These are phyloP conservation scores for Candida hungchunana DNA, from an alignment of 805 yeast genomes.

Conservation along the genomic window DNA sequence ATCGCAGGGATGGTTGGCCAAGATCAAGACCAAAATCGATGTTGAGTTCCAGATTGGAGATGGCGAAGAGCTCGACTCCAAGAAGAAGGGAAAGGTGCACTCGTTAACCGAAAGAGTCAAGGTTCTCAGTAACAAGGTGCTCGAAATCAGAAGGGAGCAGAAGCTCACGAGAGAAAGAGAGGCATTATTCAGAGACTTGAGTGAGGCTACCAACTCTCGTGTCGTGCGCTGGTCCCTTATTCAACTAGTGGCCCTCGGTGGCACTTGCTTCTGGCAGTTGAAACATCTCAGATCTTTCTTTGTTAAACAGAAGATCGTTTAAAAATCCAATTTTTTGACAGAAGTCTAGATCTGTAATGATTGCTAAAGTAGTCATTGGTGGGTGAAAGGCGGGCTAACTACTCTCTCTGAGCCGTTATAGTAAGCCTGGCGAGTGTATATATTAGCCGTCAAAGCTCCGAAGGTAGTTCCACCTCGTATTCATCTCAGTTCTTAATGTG, in stretches of 20 bases:
- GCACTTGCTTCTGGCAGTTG: constrained; percentile 71
- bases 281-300: constrained; percentile 71
- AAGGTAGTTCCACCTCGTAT: background rate
- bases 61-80: constrained; percentile 61
- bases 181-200: constrained; percentile 64
- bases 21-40: constrained; percentile 50
- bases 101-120: constrained; percentile 54
- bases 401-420: too few relatives aligned
- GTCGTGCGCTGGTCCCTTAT: constrained; percentile 72
- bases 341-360: too few relatives aligned
- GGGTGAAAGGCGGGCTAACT: too few relatives aligned
- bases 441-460: background rate
- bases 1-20: constrained; percentile 58
- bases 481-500: too few relatives aligned
- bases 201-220: constrained; percentile 64
- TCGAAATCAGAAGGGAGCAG: constrained; percentile 63
- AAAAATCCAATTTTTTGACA: too few relatives aligned
- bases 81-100: constrained; percentile 54
- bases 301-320: constrained; percentile 62
- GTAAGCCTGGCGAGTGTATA: too few relatives aligned
- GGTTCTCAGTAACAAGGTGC: constrained; percentile 49
- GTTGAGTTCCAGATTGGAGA: constrained; percentile 68
- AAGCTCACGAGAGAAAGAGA: constrained; percentile 69
- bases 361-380: too few relatives aligned
- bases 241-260: constrained; percentile 59